Evolutionary conservation across 805 yeast genomes (phyloP), one percentile per base, ranked within the genome.

Genomic region (Schwanniomyces vanrijiae): DNA sequence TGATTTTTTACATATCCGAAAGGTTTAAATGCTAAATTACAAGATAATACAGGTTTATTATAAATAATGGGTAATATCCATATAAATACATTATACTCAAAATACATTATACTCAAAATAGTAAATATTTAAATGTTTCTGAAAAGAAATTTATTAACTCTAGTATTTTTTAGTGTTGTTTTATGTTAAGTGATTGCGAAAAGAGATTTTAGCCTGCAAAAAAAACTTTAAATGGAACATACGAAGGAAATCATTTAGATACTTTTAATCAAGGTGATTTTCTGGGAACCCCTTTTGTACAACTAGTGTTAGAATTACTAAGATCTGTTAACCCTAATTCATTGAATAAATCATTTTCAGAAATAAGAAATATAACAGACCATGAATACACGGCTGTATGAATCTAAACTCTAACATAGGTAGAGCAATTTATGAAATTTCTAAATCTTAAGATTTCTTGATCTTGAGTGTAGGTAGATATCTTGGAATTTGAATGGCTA

Each of bases 401-500:
- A 28, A 28, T 14, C 11, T 20, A n/a, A 35, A 20, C 10, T 9
- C 29, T 39, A 44, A 35, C 14, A 48, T 9, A 22, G 43, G 16
- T 19, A 25, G 3, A 53, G 54, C 6, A 26, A 55, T 51, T 35
- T 18, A 19, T 4, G 42, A 42, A 9, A 25, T 48, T 37, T 44
- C 49, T n/a, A 48, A 52, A 42, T 50, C 59, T 22, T 68, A 65
- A 46, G 65, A 65, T 48, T 65, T 69, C 49, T 51, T 65, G 24
- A 54, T 50, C 5, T 46, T 65, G 18, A 65, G 63, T 45, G 54
- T 65, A 25, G 29, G n/a, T n/a, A n/a, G n/a, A n/a, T n/a, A n/a
- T n/a, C 60, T 64, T 10, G 55, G 54, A 37, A 50, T 60, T 14
- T 66, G 68, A 76, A 9, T 72, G 65, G 44, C 48, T 63, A n/a